Evolutionary conservation across 495 filamentous ascomycete genomes (phyloP).

Genomic region (Aspergillus incahuasiensis): DNA sequence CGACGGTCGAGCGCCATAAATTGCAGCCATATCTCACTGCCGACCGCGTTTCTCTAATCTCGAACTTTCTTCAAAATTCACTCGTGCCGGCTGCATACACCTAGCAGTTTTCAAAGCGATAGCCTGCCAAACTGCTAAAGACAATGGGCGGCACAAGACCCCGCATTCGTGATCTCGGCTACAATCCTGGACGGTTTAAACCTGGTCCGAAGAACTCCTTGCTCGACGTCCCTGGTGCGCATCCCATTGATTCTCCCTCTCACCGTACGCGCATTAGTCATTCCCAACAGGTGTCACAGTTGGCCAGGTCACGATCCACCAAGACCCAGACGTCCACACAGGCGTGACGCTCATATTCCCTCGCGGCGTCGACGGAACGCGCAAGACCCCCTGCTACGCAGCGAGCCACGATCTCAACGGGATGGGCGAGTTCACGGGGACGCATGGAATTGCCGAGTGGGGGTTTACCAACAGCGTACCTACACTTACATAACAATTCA

Average conservation of each 20-base stretch:
- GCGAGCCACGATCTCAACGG: not conserved
- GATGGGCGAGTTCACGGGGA: not conserved
- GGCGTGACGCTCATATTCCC: not conserved
- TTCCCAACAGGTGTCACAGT: not conserved
- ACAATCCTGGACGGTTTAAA: not conserved
- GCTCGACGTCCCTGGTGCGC: not conserved
- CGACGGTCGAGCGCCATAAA: too few relatives aligned
- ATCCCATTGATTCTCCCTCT: not conserved
- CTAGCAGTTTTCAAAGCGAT: too few relatives aligned
- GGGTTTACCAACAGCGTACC: not conserved
- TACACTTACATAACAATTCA: too few relatives aligned
- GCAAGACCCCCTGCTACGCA: not conserved
- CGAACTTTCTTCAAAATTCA: too few relatives aligned
- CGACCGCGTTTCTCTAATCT: too few relatives aligned
- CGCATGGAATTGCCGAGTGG: not conserved
- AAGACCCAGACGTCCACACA: not conserved
- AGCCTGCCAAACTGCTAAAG: too few relatives aligned
- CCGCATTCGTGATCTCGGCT: not conserved
- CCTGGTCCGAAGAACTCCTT: not conserved
- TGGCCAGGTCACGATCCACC: not conserved
- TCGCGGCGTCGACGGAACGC: not conserved
- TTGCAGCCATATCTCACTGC: too few relatives aligned
- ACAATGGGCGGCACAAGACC: not conserved
- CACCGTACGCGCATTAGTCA: too few relatives aligned
- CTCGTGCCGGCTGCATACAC: too few relatives aligned